phyloP scores from a whole-genome alignment of 345 rosid species.

The Melaleuca alternifolia region DNA sequence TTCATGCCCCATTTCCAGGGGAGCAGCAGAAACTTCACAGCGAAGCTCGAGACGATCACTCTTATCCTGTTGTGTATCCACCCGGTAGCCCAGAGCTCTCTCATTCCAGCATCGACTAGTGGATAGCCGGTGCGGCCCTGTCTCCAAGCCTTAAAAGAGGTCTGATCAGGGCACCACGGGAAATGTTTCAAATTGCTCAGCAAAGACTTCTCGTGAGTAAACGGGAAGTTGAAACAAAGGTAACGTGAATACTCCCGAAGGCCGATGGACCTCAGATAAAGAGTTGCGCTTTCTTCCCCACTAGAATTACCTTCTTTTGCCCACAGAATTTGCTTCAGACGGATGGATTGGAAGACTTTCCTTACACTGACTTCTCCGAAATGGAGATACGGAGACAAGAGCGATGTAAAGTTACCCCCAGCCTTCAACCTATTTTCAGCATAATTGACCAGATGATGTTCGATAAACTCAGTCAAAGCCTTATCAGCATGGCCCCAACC shows the following conservation, averaged over 20 bases:
- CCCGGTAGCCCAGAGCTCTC: slow-evolving; percentile 98
- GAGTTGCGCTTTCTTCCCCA: slow-evolving; percentile 50
- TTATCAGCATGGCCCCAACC: slow-evolving; percentile 91
- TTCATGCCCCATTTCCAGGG: slow-evolving; percentile 99
- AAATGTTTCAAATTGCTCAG: slow-evolving; percentile 57
- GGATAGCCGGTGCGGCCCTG: slow-evolving; percentile 95
- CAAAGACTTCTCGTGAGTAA: slow-evolving; percentile 71
- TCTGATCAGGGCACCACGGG: slow-evolving; percentile 64
- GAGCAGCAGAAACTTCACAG: slow-evolving; percentile 77
- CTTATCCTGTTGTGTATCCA: slow-evolving; percentile 87
- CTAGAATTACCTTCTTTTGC: slow-evolving; percentile 45
- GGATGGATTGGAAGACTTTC: slow-evolving; percentile 57
- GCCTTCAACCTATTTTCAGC: slow-evolving; percentile 49
- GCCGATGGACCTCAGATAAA: slow-evolving; percentile 75
- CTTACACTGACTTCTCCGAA: slow-evolving; percentile 90
- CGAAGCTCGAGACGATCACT: slow-evolving; percentile 82
- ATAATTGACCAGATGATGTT: slow-evolving; percentile 47
- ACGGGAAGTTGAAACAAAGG: slow-evolving; percentile 88
- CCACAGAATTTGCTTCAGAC: slow-evolving; percentile 71
- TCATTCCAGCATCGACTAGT: slow-evolving; percentile 95
- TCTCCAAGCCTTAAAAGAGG: slow-evolving; percentile 78
- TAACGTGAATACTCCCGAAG: slow-evolving; percentile 89
- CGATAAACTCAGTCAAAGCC: slow-evolving; percentile 52
- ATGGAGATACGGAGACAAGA: slow-evolving; percentile 88
- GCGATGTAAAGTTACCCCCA: slow-evolving; percentile 54